These are phyloP conservation scores for Penicillium pancosmium DNA, from an alignment of 495 filamentous ascomycete species.

Conservation along the genomic window DNA sequence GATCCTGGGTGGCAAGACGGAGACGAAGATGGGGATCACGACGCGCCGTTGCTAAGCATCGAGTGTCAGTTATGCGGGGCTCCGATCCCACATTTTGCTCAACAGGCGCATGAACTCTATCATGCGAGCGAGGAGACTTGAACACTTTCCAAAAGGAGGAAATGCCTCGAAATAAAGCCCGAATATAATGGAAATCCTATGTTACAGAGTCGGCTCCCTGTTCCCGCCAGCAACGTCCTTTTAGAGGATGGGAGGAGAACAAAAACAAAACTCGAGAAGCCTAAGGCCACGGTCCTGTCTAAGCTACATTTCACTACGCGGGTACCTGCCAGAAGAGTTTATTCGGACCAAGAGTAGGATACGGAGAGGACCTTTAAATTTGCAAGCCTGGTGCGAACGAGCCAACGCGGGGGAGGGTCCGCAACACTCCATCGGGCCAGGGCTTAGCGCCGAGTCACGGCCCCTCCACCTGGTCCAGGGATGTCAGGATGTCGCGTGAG, in stretches of 20 bases:
- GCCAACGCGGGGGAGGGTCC: background rate
- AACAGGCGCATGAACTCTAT: constrained; percentile 71
- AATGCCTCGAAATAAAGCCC: too few relatives aligned
- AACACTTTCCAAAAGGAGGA: background rate
- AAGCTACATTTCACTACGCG: background rate
- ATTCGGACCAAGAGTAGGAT: background rate
- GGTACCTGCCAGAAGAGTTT: background rate
- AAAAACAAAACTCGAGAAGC: background rate
- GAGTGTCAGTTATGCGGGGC: constrained; percentile 63
- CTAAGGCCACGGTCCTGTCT: too few relatives aligned
- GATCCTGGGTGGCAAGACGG: constrained; percentile 28
- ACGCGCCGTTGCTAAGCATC: constrained; percentile 32
- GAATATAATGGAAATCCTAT: background rate
- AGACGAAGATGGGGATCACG: constrained; percentile 53
- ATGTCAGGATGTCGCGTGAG: too few relatives aligned
- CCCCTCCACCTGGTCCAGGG: background rate
- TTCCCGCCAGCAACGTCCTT: too few relatives aligned
- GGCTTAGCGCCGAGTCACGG: background rate
- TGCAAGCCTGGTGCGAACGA: too few relatives aligned
- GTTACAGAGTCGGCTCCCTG: background rate
- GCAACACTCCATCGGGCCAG: background rate
- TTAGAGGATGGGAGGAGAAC: too few relatives aligned
- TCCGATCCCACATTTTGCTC: constrained; percentile 70
- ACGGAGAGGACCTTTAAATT: too few relatives aligned
- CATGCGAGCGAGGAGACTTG: constrained; percentile 43